Percentiles rank a stretch among this genome's conserved stretches.
Conservation (phyloP, 2,329 filamentous ascomycete species). For the Aureobasidium sp. region DNA sequence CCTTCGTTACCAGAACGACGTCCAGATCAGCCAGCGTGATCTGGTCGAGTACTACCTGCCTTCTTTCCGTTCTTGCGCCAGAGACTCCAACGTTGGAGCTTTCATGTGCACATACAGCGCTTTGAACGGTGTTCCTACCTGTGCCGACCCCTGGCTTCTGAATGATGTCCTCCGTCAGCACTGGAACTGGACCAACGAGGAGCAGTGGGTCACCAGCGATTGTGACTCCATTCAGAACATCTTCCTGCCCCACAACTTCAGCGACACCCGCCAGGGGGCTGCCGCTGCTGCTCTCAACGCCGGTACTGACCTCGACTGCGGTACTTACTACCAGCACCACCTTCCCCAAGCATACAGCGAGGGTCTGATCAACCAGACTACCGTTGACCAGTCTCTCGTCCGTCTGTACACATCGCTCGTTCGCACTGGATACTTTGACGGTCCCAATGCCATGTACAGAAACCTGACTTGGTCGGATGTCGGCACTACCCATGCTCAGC, state of each 20-base stretch:
- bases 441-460: slow-evolving; percentile 38
- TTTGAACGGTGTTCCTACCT: slow-evolving; percentile 57
- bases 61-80: slow-evolving; percentile 47
- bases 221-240: slow-evolving; percentile 56
- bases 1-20: slow-evolving; percentile 43
- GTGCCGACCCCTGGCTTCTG: slow-evolving; percentile 53
- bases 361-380: slow-evolving; percentile 36
- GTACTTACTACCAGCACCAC: slow-evolving; percentile 39
- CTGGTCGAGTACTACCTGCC: slow-evolving; percentile 60
- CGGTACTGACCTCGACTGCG: slow-evolving; percentile 47
- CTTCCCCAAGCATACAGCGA: slow-evolving; percentile 35
- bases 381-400: slow-evolving; percentile 41
- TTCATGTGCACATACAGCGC: slow-evolving; percentile 54
- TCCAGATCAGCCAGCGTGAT: slow-evolving; percentile 51
- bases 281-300: slow-evolving; percentile 42
- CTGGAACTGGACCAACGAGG: slow-evolving; percentile 54
- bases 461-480: slow-evolving; percentile 48
- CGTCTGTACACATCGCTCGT: slow-evolving; percentile 48
- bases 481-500: slow-evolving; percentile 43
- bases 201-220: slow-evolving; percentile 56
- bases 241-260: slow-evolving; percentile 40
- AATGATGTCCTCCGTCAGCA: slow-evolving; percentile 54
- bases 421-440: slow-evolving; percentile 50
- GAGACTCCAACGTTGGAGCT: slow-evolving; percentile 37
- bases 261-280: slow-evolving; percentile 36